Evolutionary conservation across 116 monocot genomes (phyloP).

Genomic region (Posidonia oceanica): DNA sequence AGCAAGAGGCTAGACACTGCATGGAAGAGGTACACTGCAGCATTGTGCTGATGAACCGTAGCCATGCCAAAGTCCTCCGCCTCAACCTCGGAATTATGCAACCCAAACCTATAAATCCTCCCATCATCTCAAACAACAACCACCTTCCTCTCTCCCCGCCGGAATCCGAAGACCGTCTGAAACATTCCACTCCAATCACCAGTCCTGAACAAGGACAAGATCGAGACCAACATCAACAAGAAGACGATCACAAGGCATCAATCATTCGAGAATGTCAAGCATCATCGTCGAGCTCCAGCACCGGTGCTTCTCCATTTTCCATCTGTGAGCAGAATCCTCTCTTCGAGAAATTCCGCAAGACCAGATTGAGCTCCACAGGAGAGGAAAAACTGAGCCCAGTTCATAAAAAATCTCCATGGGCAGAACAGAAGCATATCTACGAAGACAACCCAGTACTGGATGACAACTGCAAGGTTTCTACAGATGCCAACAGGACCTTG

Average conservation of each 20-base stretch:
- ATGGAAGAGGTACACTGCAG: conserved; percentile 59
- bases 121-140: not conserved
- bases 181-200: conserved; percentile 15
- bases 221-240: not conserved
- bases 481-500: conserved; percentile 3
- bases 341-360: conserved; percentile 3
- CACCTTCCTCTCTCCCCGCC: not conserved
- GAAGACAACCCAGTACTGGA: not conserved
- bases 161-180: not conserved
- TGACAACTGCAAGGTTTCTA: not conserved
- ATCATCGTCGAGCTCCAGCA: conserved; percentile 8
- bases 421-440: not conserved
- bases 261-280: not conserved
- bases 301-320: conserved; percentile 5
- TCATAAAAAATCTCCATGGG: not conserved
- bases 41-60: conserved; percentile 62
- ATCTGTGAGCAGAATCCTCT: conserved; percentile 9
- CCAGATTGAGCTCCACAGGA: not conserved
- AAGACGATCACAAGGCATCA: not conserved
- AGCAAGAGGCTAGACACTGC: conserved; percentile 55
- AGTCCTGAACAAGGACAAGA: conserved; percentile 1
- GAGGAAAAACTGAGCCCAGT: not conserved
- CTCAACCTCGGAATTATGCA: conserved; percentile 41
- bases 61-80: conserved; percentile 57
- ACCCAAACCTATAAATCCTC: not conserved